Percentiles rank a stretch among this genome's conserved stretches.
Conservation (phyloP, 2,329 filamentous ascomycete genomes). For the Diaporthe batatas region DNA sequence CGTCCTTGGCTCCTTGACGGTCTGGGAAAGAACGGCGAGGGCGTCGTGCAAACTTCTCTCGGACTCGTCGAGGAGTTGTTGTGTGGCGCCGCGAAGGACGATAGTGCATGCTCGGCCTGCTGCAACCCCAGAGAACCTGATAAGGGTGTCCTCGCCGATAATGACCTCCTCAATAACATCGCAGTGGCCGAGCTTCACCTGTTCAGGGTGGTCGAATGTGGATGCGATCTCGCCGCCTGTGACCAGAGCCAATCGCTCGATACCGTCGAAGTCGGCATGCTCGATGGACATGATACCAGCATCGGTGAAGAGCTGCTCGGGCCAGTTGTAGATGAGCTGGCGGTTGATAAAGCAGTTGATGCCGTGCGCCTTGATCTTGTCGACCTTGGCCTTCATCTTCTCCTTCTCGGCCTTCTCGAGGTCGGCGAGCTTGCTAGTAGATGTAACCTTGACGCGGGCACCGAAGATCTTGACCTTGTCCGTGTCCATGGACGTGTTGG, state of each 20-base stretch:
- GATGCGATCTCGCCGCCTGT: constrained; percentile 98
- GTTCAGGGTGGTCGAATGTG: constrained; percentile 97
- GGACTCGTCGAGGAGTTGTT: constrained; percentile 96
- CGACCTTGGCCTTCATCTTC: constrained; percentile 99
- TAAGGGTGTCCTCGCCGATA: constrained; percentile 96
- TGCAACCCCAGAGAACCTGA: constrained; percentile 96
- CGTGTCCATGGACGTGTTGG: constrained; percentile 99
- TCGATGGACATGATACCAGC: constrained; percentile 98
- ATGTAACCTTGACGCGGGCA: constrained; percentile 94
- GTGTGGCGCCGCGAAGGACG: constrained; percentile 94
- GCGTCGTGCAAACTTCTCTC: constrained; percentile 97
- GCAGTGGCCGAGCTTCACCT: constrained; percentile 95
- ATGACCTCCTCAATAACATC: constrained; percentile 98
- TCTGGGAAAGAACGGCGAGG: constrained; percentile 95
- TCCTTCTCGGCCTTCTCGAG: constrained; percentile 98
- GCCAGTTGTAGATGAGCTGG: constrained; percentile 99
- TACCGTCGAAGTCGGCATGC: constrained; percentile 98
- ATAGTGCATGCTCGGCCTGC: constrained; percentile 96
- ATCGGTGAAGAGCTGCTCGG: constrained; percentile 97
- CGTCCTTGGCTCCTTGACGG: constrained; percentile 92
- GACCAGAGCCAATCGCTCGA: constrained; percentile 93
- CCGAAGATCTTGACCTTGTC: constrained; percentile 99
- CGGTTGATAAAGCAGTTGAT: constrained; percentile 99
- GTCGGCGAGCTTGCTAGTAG: constrained; percentile 97
- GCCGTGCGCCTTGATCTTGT: constrained; percentile 97